Conservation (phyloP, 202 grass and related monocot species). For the Schoenoplectus tabernaemontani region DNA sequence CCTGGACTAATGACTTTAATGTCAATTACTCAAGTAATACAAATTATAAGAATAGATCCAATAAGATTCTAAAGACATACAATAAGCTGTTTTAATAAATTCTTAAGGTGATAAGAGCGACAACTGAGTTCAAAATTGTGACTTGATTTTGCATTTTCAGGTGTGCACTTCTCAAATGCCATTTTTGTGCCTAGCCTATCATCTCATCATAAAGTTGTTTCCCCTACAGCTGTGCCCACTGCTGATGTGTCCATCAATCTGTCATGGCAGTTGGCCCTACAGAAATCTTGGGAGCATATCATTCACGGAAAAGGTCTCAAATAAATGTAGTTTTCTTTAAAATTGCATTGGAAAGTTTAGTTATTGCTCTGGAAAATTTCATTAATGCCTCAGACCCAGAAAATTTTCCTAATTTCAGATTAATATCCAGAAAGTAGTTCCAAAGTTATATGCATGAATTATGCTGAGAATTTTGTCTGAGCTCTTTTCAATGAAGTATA, state of each 20-base stretch:
- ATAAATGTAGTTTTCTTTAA: constrained; percentile 7
- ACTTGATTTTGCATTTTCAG: constrained; percentile 30
- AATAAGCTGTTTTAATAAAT: not conserved
- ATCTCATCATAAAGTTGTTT: constrained; percentile 61
- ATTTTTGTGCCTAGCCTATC: constrained; percentile 90
- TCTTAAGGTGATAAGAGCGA: not conserved
- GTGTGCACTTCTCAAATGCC: constrained; percentile 61
- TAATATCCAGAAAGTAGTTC: not conserved
- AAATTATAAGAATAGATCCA: not conserved
- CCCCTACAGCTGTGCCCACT: constrained; percentile 51
- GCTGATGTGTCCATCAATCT: constrained; percentile 48
- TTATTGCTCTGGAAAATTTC: no score
- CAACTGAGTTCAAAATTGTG: not conserved
- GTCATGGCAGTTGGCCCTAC: constrained; percentile 77
- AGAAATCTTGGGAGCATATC: constrained; percentile 65
- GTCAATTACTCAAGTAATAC: not conserved
- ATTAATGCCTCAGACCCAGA: not conserved
- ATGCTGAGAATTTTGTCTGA: not conserved
- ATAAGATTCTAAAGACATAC: not conserved
- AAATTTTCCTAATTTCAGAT: not conserved
- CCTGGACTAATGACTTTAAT: not conserved
- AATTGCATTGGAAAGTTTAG: not conserved
- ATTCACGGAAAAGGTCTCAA: constrained; percentile 45
- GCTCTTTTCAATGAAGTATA: not conserved
- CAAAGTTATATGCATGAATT: not conserved